Percentiles rank a stretch among this genome's conserved stretches.
Conservation (phyloP, 805 yeast species). For the Candida manassasensis region DNA sequence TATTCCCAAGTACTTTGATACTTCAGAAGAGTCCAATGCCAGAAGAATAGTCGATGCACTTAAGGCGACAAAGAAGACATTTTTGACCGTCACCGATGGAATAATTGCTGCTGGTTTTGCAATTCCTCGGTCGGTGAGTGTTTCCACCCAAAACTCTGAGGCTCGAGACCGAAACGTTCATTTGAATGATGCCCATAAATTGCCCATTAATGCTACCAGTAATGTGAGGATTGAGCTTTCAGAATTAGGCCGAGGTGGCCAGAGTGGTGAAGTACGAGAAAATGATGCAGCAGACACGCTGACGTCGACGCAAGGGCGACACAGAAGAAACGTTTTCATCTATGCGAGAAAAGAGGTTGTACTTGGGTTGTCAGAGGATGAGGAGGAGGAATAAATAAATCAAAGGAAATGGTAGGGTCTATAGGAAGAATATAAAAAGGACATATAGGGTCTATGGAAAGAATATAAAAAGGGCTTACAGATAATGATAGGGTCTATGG, state of each 20-base stretch:
- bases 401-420: too few relatives aligned
- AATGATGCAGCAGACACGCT: neutral
- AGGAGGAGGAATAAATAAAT: slow-evolving; percentile 7
- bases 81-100: slow-evolving; percentile 46
- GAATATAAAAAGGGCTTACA: too few relatives aligned
- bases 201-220: slow-evolving; percentile 2
- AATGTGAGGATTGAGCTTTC: slow-evolving; percentile 1
- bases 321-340: slow-evolving; percentile 32
- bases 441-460: too few relatives aligned
- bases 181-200: slow-evolving; percentile 6
- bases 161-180: slow-evolving; percentile 4
- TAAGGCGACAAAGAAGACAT: slow-evolving; percentile 29
- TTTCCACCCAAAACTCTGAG: slow-evolving; percentile 16
- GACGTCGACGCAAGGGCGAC: slow-evolving; percentile 7
- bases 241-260: neutral
- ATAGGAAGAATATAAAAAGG: too few relatives aligned
- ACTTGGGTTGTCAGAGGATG: slow-evolving; percentile 22
- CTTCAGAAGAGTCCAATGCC: slow-evolving; percentile 1
- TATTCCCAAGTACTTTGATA: neutral
- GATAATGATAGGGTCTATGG: too few relatives aligned
- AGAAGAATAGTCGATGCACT: slow-evolving; percentile 7
- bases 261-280: neutral
- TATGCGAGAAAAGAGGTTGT: slow-evolving; percentile 36
- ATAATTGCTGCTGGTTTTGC: slow-evolving; percentile 57
- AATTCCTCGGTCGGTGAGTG: slow-evolving; percentile 47